Evolutionary conservation across 2,329 filamentous ascomycete genomes (phyloP), one percentile per base, ranked within the genome.

Genomic region (Cercospora brassicicola): DNA sequence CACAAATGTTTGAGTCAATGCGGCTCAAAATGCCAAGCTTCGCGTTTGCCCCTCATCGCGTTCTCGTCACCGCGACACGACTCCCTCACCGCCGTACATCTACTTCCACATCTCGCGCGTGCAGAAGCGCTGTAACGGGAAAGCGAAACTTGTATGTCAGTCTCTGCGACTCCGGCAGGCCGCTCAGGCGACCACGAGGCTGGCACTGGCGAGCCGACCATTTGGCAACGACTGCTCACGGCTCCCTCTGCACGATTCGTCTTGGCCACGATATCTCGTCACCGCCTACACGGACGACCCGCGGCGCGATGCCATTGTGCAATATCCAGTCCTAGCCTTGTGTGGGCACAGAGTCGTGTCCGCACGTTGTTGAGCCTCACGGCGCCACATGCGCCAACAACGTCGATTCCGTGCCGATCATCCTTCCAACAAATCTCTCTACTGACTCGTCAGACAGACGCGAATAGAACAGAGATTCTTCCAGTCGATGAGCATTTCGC

Each of bases 1-100:
- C 28, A 59, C 31, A 20, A 59, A 59, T 59, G 55, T 59, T 59
- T 36, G 55, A 59, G 28, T 59, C 55, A 59, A 20, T 59, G 55
- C 30, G 18, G 55, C 55, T 33, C 55, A 33, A 28, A 28, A 23
- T 30, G 55, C 55, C 55, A 59, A 59, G 55, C 55, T 13, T 57
- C 13, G 28, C 55, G 53, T 33, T 31, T 57, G 55, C 55, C 28
- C 55, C 55, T 31, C 55, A 57, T 57, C 53, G 23, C 53, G 26
- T 57, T 36, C 18, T 18, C 55, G 13, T 33, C 28, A 5, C 11
- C 13, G 7, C 55, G n/a, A 57, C 23, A 23, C 15, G 26, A 15
- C 28, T 11, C 28, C 4, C 7, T 20, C 55, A 15, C 8, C 26
- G 55, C 28, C 26, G 15, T 31, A 11, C 55, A 28, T 31, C 55